These are phyloP conservation scores for Lentinula boryana DNA, from an alignment of 768 basidiomycete genomes.

Conservation along the genomic window DNA sequence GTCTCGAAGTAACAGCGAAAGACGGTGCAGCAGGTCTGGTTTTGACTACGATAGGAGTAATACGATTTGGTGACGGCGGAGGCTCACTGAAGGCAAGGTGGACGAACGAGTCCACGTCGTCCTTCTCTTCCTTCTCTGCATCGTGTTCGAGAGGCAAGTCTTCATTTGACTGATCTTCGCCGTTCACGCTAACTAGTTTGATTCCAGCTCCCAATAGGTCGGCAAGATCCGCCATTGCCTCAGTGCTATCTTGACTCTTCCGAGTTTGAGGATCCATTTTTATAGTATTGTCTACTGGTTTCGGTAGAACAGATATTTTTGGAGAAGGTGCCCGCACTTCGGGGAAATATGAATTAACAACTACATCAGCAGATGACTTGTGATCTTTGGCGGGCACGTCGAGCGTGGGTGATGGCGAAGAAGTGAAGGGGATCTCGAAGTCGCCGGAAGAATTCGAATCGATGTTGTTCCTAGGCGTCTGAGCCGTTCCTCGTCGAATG, in stretches of 20 bases:
- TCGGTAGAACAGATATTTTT: background rate
- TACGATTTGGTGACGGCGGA: conserved; percentile 9
- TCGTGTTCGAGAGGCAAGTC: background rate
- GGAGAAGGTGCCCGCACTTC: background rate
- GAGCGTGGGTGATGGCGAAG: background rate
- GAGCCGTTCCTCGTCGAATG: background rate
- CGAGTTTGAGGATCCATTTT: background rate
- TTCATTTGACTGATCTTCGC: conserved; percentile 22
- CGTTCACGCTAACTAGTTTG: conserved; percentile 32
- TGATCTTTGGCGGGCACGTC: background rate
- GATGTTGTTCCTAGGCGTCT: background rate
- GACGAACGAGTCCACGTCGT: conserved; percentile 14
- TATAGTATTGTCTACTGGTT: background rate
- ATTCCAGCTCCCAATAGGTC: conserved; percentile 36
- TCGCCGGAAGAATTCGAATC: background rate
- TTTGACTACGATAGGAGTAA: conserved; percentile 56
- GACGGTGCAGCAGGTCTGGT: conserved; percentile 47
- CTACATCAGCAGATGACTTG: background rate
- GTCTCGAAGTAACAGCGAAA: conserved; percentile 60
- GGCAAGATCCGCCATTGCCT: conserved; percentile 33
- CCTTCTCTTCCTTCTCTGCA: conserved; percentile 20
- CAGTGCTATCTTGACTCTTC: conserved; percentile 2
- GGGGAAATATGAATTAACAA: background rate
- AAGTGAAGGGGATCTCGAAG: background rate
- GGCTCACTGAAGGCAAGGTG: background rate